Evolutionary conservation across 306 rosid species (phyloP).

Genomic region (Quercus glauca): DNA sequence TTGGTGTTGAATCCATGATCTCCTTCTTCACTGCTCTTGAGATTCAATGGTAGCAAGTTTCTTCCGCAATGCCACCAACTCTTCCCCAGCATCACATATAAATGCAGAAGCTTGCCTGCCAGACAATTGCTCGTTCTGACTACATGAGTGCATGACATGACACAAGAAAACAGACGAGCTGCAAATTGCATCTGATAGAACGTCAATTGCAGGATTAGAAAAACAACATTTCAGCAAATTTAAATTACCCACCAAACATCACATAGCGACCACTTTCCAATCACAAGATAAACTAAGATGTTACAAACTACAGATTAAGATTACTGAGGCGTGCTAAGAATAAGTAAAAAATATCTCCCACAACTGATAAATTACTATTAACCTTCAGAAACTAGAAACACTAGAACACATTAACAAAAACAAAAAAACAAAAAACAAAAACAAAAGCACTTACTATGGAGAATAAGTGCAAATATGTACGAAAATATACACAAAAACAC

Average conservation of each 20-base stretch:
- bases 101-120: no score
- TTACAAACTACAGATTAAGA: not conserved
- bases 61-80: no score
- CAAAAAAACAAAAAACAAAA: not conserved
- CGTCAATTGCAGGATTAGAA: no score
- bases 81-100: no score
- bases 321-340: not conserved
- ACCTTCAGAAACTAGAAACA: not conserved
- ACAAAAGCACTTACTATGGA: not conserved
- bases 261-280: not conserved
- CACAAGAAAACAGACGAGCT: no score
- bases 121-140: no score
- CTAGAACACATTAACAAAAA: not conserved
- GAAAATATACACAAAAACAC: not conserved
- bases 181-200: no score
- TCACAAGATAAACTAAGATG: not conserved
- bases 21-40: no score
- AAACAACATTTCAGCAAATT: no score
- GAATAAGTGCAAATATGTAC: not conserved
- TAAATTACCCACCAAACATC: not conserved
- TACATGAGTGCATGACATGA: no score
- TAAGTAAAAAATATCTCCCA: not conserved
- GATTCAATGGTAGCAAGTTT: no score
- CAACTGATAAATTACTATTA: not conserved
- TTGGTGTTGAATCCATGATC: no score